Conservation (phyloP, 768 basidiomycete species). For the Amanita muscaria region DNA sequence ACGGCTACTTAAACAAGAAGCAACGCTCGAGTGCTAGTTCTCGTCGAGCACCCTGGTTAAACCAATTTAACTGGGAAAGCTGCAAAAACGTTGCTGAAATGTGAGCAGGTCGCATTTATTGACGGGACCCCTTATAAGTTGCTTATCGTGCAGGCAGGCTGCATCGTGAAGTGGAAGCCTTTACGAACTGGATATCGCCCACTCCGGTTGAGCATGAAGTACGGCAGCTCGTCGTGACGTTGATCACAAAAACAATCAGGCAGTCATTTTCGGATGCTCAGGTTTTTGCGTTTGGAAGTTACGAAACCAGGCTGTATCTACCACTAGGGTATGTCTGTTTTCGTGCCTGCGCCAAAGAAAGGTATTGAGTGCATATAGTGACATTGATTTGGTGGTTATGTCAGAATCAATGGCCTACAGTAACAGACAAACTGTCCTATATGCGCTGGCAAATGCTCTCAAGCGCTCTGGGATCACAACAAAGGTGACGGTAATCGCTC, state of each 20-base stretch:
- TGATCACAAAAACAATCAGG: constrained; percentile 59
- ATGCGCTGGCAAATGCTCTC: constrained; percentile 69
- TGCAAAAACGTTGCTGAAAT: constrained; percentile 79
- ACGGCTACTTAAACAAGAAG: constrained; percentile 45
- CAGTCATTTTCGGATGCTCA: constrained; percentile 69
- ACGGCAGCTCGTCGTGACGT: constrained; percentile 59
- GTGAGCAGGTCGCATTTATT: constrained; percentile 34
- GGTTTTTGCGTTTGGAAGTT: constrained; percentile 86
- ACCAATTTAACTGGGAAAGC: constrained; percentile 57
- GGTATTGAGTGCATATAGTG: constrained; percentile 39
- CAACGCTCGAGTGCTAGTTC: constrained; percentile 42
- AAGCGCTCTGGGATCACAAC: constrained; percentile 64
- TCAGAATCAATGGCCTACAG: constrained; percentile 66
- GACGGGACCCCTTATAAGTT: constrained; percentile 1
- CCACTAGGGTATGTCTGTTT: constrained; percentile 67
- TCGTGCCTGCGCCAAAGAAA: background rate
- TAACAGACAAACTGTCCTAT: constrained; percentile 61
- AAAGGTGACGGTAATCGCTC: constrained; percentile 80
- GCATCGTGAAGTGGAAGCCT: constrained; percentile 80
- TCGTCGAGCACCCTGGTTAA: constrained; percentile 64
- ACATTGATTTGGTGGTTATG: constrained; percentile 92
- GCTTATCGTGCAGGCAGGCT: constrained; percentile 41
- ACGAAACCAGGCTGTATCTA: constrained; percentile 87
- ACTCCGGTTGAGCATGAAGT: constrained; percentile 80
- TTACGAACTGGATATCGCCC: constrained; percentile 82